Conservation (phyloP, 208 protist species). For the Acanthamoeba triangularis region DNA sequence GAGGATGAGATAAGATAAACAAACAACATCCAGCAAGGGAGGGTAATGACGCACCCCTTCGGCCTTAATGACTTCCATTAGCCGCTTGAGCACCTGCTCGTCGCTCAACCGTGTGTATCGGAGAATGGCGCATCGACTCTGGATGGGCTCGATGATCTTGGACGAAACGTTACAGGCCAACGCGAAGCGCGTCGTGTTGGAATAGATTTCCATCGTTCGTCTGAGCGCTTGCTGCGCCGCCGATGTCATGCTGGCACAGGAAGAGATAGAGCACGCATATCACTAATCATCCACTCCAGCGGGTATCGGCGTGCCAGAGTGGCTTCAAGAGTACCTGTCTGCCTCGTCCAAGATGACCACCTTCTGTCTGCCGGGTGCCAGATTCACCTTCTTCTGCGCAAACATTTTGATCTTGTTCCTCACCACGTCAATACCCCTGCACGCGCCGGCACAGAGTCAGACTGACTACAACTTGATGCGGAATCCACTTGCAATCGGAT, state of each 20-base stretch:
- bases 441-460: background rate
- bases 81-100: slow-evolving; percentile 95
- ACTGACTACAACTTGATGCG: too few species aligned
- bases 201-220: slow-evolving; percentile 99
- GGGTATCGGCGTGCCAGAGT: slow-evolving; percentile 83
- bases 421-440: slow-evolving; percentile 98
- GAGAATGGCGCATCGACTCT: slow-evolving; percentile 96
- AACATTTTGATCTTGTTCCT: slow-evolving; percentile 99
- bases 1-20: background rate
- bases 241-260: slow-evolving; percentile 95
- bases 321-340: slow-evolving; percentile 93
- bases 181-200: slow-evolving; percentile 98
- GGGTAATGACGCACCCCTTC: slow-evolving; percentile 90
- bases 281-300: background rate
- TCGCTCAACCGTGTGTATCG: slow-evolving; percentile 92
- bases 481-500: background rate
- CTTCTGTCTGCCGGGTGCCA: slow-evolving; percentile 95
- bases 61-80: slow-evolving; percentile 94
- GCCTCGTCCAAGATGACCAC: slow-evolving; percentile 99
- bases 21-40: background rate
- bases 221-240: slow-evolving; percentile 99
- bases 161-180: slow-evolving; percentile 99
- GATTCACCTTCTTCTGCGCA: slow-evolving; percentile 93
- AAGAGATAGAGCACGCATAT: slow-evolving; percentile 89
- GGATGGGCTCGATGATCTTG: slow-evolving; percentile 99